phyloP scores from a whole-genome alignment of 352 stramenopile genomes.

The Phytophthora macrochlamydospora region DNA sequence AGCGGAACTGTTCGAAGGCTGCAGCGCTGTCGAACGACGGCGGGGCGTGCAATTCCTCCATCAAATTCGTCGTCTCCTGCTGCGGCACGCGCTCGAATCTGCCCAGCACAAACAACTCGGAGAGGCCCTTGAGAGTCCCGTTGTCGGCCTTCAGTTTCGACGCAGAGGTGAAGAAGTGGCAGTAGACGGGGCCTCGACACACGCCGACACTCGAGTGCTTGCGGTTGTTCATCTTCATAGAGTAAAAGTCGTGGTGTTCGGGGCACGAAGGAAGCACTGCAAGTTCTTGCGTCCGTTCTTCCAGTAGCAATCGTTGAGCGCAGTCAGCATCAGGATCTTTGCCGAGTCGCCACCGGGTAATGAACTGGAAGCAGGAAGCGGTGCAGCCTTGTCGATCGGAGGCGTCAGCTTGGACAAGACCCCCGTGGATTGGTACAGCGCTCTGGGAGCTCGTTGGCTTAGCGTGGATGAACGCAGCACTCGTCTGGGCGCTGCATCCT shows the following conservation, averaged over 20 bases:
- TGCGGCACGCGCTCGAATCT: constrained; percentile 83
- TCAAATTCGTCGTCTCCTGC: constrained; percentile 53
- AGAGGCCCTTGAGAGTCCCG: constrained; percentile 32
- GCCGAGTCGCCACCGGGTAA: constrained; percentile 16
- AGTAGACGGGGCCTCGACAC: constrained; percentile 82
- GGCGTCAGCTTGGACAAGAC: constrained; percentile 3
- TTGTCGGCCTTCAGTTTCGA: constrained; percentile 37
- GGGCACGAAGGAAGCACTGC: constrained; percentile 88
- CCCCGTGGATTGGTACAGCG: neutral
- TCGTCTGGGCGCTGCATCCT: constrained; percentile 18
- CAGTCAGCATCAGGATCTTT: constrained; percentile 58
- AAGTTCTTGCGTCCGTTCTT: constrained; percentile 92
- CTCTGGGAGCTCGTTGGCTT: constrained; percentile 2
- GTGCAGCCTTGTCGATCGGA: constrained; percentile 9
- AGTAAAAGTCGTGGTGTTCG: constrained; percentile 90
- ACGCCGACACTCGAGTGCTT: constrained; percentile 88
- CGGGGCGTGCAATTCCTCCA: constrained; percentile 48
- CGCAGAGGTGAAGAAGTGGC: constrained; percentile 59
- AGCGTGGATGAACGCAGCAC: constrained; percentile 25
- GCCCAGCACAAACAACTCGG: constrained; percentile 76
- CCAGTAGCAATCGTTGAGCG: constrained; percentile 83
- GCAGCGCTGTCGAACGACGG: constrained; percentile 48
- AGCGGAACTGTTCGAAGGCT: constrained; percentile 79
- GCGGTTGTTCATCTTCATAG: constrained; percentile 90
- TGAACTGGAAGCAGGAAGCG: constrained; percentile 9